Conservation (phyloP, 192 early-diverging fungal genomes). For the Entophlyctis helioformis region DNA sequence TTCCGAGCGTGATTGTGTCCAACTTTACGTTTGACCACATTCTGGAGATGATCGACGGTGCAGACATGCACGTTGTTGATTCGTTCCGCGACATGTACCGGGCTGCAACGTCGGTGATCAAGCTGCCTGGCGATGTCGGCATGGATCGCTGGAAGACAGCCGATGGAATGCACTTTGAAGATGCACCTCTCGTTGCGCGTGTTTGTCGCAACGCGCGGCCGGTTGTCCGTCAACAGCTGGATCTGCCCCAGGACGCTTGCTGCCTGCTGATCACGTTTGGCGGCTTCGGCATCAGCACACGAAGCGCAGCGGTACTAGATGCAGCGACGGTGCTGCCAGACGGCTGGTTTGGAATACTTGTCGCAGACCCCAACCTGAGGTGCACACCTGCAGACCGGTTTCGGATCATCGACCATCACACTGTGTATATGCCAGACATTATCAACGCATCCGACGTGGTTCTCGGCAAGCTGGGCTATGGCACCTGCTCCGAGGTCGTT, state of each 20-base stretch:
- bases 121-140: too few species aligned
- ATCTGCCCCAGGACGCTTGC: slow-evolving; percentile 16
- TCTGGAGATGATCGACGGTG: slow-evolving; percentile 12
- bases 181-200: slow-evolving; percentile 29
- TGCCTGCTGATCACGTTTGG: slow-evolving; percentile 38
- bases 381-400: not conserved
- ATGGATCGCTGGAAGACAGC: too few species aligned
- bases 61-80: slow-evolving; percentile 9
- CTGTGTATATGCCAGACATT: slow-evolving; percentile 30
- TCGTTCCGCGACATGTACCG: slow-evolving; percentile 14
- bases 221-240: slow-evolving; percentile 11
- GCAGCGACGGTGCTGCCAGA: slow-evolving; percentile 16
- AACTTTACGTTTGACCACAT: slow-evolving; percentile 44
- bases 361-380: not conserved
- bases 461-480: slow-evolving; percentile 40
- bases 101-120: too few species aligned
- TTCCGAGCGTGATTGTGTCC: slow-evolving; percentile 25
- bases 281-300: slow-evolving; percentile 12
- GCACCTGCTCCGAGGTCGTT: slow-evolving; percentile 38
- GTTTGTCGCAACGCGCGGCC: slow-evolving; percentile 4
- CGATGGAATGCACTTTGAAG: slow-evolving; percentile 10
- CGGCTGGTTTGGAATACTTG: slow-evolving; percentile 30
- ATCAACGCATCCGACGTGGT: slow-evolving; percentile 32
- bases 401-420: not conserved
- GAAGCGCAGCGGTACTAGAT: not conserved